Base-by-base conservation (phyloP, 139 green algal genomes). In the Chlorella sp. region DNA sequence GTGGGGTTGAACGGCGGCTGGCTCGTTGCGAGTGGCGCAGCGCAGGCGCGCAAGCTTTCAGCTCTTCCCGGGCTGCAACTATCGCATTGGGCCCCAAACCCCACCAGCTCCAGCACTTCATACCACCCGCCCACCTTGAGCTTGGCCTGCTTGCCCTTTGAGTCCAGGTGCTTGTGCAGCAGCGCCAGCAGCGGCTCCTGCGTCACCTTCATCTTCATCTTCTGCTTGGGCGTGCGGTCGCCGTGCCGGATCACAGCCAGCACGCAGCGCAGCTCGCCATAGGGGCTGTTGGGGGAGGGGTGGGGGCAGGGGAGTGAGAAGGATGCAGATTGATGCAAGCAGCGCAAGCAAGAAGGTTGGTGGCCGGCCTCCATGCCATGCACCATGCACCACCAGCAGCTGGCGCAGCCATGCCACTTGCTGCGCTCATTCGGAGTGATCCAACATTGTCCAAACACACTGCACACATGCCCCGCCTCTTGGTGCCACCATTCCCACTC, bases 181-280 rank as follows among this genome's bases (percentile, higher is more conserved):
- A 99, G 91, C 26, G 92, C 92, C 83, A 99, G 90, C 74, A 99
- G 89, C 16, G 91, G 89, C 46, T 84, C 69, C 89, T 98, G 92
- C 2, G 86, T 95, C 28, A 99, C 90, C 46, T 89, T 91, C 88
- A 99, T 91, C 90, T 99, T 99, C 89, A 99, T 94, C 90, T 99
- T 99, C 85, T 99, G 96, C 88, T 99, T 99, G n/a, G 97, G 97
- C 11, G 97, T 99, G 70, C 97, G 93, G 90, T 99, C 97, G 1
- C 94, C 92, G 81, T 93, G 89, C 8, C 97, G 90, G 3, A 99
- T 91, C 46, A 99, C 94, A 0, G 95, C 95, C 73, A 99, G 91
- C 46, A 99, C 95, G 87, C 95, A 98, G 17, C 97, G 91, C 84
- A 99, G 91, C 93, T 99, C 97, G 77, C 97, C 93, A 20, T 84